Evolutionary conservation across 2,329 filamentous ascomycete species (phyloP), one percentile per base, ranked within the genome.

Genomic region (Plectosphaerella sp.): DNA sequence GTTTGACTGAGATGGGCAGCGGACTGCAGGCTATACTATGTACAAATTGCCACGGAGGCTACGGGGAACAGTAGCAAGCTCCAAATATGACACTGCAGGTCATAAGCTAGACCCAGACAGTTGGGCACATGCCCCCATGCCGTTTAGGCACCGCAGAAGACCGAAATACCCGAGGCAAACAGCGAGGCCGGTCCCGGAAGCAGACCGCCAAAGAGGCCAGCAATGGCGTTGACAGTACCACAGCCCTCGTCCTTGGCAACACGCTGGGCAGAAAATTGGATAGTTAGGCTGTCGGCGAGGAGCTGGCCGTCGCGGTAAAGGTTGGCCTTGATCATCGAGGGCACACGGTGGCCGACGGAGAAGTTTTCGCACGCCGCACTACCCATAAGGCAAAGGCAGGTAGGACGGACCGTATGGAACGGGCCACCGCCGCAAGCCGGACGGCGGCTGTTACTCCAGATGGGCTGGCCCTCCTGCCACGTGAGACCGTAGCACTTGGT

Each of bases 231-330:
- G 22, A 55, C 51, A 12, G 33, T 33, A 3, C 51, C 51, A 35
- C 53, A 55, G n/a, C 53, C 56, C 2, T 54, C 56, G 1, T 47
- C 35, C 11, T 42, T 50, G 9, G 42, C 18, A 41, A 53, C 54
- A 20, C 12, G 22, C 2, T 28, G 42, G 10, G 56, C 51, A 2
- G 16, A 35, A 6, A 58, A 57, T 28, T 55, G 51, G 20, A 58
- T 45, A 12, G 52, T 57, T 22, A 58, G 16, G 36, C 55, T 52
- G 24, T 58, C 56, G 9, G 56, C 37, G 18, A 55, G 55, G n/a
- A 58, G 51, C 2, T n/a, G 39, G 12, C 50, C 56, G 18, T 58
- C 56, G 20, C 54, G 50, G 51, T 57, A 58, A 7, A 54, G 50
- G 35, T 49, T 57, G 20, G 57, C 49, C 18, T 49, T 51, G 48